Conservation (phyloP, 257 asterid species). For the Fraxinus quadrangulata region DNA sequence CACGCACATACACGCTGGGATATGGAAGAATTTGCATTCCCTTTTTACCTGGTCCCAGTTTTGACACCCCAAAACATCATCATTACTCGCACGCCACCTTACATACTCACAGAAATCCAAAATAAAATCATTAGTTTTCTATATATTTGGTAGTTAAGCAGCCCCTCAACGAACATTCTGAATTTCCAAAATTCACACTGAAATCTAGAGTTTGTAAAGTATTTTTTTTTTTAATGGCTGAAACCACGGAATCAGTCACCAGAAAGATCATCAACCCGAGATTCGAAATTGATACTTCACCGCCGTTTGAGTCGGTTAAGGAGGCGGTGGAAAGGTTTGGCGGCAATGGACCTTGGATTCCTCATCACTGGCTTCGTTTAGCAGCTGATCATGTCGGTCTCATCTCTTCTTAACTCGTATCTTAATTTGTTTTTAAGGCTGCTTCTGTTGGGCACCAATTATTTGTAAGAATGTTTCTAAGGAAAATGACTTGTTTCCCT, state of each 20-base stretch:
- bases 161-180: slow-evolving; percentile 25
- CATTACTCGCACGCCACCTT: slow-evolving; percentile 26
- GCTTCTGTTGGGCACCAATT: not conserved
- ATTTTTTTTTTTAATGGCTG: slow-evolving; percentile 36
- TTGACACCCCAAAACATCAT: slow-evolving; percentile 40
- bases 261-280: slow-evolving; percentile 58
- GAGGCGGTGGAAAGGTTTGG: slow-evolving; percentile 91
- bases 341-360: slow-evolving; percentile 85
- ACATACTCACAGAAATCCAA: slow-evolving; percentile 17
- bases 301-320: slow-evolving; percentile 91
- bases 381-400: slow-evolving; percentile 48
- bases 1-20: not conserved
- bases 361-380: slow-evolving; percentile 59
- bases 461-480: not conserved
- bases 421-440: not conserved
- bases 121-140: slow-evolving; percentile 12
- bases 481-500: not conserved
- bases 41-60: slow-evolving; percentile 37
- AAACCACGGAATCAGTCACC: slow-evolving; percentile 31
- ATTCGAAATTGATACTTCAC: slow-evolving; percentile 84
- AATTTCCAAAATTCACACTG: slow-evolving; percentile 17
- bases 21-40: not conserved
- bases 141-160: not conserved
- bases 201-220: slow-evolving; percentile 7
- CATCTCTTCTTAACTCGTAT: not conserved